These are phyloP conservation scores for Corylus heterophylla DNA, from an alignment of 306 rosid genomes.

Conservation along the genomic window DNA sequence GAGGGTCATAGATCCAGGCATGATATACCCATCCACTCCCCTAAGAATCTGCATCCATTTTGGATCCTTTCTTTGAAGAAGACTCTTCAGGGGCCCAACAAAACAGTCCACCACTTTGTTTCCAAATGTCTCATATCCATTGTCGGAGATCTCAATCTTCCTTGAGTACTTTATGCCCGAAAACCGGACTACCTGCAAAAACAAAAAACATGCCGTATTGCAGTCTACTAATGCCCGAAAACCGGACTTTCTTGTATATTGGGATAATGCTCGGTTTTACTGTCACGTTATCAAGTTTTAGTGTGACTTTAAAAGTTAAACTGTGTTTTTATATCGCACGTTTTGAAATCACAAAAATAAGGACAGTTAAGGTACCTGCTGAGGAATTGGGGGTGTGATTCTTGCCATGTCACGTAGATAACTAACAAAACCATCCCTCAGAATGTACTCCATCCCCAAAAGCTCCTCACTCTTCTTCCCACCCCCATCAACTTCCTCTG, in stretches of 20 bases:
- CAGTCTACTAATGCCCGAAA: too few species aligned
- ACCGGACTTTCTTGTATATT: too few species aligned
- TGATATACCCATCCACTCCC: slow-evolving; percentile 11
- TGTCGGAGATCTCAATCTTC: slow-evolving; percentile 1
- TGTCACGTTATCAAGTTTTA: too few species aligned
- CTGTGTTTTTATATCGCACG: too few species aligned
- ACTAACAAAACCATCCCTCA: slow-evolving; percentile 16
- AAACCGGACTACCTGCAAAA: slow-evolving; percentile 7
- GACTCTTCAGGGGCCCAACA: slow-evolving; percentile 8
- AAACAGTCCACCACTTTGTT: slow-evolving; percentile 3
- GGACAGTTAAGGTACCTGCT: neutral
- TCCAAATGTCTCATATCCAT: slow-evolving; percentile 15
- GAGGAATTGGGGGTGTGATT: slow-evolving; percentile 8
- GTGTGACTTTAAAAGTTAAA: too few species aligned
- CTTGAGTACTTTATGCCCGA: neutral
- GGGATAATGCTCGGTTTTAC: too few species aligned
- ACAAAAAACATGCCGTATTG: neutral
- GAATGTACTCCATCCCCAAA: slow-evolving; percentile 3
- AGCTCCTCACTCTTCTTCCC: slow-evolving; percentile 12
- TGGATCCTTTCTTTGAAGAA: neutral
- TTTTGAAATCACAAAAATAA: neutral
- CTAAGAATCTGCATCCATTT: neutral
- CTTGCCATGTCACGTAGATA: neutral
- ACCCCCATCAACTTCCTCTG: slow-evolving; percentile 1
- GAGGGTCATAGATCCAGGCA: slow-evolving; percentile 12